A percentile compares a stretch with the other conserved stretches of the same genome.
Evolutionary conservation across 108 stramenopile species (phyloP).

Genomic region (Discostella stelligeroides): DNA sequence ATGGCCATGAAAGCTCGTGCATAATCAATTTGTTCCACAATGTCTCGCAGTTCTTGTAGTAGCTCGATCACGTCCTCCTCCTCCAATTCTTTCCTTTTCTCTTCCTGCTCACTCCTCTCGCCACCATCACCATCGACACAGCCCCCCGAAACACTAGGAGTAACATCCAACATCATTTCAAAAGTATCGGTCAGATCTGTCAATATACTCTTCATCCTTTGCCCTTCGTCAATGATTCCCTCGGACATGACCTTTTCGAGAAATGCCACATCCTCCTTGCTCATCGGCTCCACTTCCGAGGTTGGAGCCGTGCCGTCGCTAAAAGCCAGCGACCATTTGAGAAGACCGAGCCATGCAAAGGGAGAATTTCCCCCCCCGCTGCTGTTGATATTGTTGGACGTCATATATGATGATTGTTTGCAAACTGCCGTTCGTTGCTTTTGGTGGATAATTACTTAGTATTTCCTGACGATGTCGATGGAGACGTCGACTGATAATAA

Average conservation of each 20-base stretch:
- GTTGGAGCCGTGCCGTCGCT: constrained; percentile 72
- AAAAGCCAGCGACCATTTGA: constrained; percentile 85
- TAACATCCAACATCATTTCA: constrained; percentile 42
- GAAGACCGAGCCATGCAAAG: constrained; percentile 77
- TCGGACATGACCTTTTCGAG: constrained; percentile 86
- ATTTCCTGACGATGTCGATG: too few relatives aligned
- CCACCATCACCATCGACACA: constrained; percentile 8
- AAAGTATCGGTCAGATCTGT: constrained; percentile 60
- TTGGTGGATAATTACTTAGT: too few relatives aligned
- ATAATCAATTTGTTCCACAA: constrained; percentile 91
- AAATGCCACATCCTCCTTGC: constrained; percentile 74
- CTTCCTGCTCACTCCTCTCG: constrained; percentile 22
- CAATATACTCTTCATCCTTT: constrained; percentile 79
- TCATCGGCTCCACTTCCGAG: constrained; percentile 53
- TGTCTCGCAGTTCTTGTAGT: constrained; percentile 82
- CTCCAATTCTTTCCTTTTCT: constrained; percentile 26
- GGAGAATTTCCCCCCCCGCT: constrained; percentile 20
- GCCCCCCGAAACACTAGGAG: constrained; percentile 1
- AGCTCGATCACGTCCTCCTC: constrained; percentile 68
- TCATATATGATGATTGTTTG: too few relatives aligned
- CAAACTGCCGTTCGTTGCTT: too few relatives aligned
- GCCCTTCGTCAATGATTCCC: constrained; percentile 83
- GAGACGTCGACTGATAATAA: too few relatives aligned
- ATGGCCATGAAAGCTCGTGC: constrained; percentile 77
- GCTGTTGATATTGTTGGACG: not conserved